Evolutionary conservation across 805 yeast genomes (phyloP), one percentile per base, ranked within the genome.

Genomic region (Candida nanaspora): DNA sequence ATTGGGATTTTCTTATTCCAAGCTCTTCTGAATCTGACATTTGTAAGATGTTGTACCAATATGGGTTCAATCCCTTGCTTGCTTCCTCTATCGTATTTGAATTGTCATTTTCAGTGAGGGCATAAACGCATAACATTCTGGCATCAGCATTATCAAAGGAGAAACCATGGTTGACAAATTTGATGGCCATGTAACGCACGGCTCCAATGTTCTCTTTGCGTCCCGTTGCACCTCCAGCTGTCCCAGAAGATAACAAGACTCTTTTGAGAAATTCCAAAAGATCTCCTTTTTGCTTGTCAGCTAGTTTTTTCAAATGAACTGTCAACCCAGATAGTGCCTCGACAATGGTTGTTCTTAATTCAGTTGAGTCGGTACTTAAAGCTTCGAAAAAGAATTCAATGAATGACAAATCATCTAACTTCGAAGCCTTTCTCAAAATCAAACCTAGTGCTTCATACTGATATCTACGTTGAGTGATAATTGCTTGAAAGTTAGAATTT

Each of bases 81-180:
- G 96, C 82, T 56, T 87, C 96, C 51, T 87, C 95, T 2, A 81
- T 65, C 0, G 86, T 78, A 49, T 86, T 95, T 2, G 85, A 69
- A 41, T 81, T 69, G 48, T 84, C 84, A 2, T 56, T 58, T 11
- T 69, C 44, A 52, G 18, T 74, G 62, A 5, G 85, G 59, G 13
- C 96, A 35, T 81, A 56, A 16, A 88, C 58, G 53, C 87, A 80
- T 30, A 86, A 62, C 35, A 75, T 51, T 43, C 96, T 66, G 0
- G 89, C 85, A 28, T 75, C 74, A 0, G 83, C 55, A 55, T 86
- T 88, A 40, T 66, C 52, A 48, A 87, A 87, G 0, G 82, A 77
- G 51, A 78, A 82, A 0, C 82, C 65, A 13, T 78, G 64, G 43
- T 82, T 82, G 20, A 79, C 62, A 47, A 63, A 86, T 50, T 85